Conservation (phyloP, 176 grass and related monocot species). For the Microstegium vimineum region DNA sequence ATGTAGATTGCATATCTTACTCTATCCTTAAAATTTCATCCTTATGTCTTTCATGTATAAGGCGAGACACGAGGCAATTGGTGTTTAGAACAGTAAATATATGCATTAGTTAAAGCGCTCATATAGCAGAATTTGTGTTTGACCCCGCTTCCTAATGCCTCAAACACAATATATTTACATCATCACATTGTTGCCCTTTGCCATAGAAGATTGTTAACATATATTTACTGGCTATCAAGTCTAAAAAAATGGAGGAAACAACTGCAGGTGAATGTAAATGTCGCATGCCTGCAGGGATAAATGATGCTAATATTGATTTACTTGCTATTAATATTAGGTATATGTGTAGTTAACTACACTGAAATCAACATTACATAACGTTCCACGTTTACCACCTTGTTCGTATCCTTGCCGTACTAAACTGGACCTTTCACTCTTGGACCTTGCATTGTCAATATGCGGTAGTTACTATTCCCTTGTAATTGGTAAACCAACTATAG, state of each 20-base stretch:
- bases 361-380: neutral
- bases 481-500: neutral
- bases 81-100: neutral
- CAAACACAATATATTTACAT: neutral
- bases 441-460: neutral
- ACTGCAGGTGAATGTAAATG: neutral
- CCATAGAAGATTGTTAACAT: neutral
- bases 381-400: neutral
- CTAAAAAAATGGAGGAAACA: neutral
- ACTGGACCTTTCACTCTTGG: neutral
- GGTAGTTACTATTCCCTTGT: neutral
- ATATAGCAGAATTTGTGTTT: neutral
- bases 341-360: neutral
- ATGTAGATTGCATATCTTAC: constrained; percentile 1
- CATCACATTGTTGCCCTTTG: neutral
- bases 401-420: neutral
- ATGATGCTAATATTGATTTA: constrained; percentile 2
- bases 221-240: neutral
- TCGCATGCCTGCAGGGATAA: neutral
- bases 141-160: neutral
- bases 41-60: constrained; percentile 2
- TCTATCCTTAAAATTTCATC: neutral
- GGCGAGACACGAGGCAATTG: neutral
- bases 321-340: neutral
- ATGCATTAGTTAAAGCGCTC: neutral